phyloP scores from a whole-genome alignment of 1,284 basidiomycete species.

The Ganoderma multipileum region DNA sequence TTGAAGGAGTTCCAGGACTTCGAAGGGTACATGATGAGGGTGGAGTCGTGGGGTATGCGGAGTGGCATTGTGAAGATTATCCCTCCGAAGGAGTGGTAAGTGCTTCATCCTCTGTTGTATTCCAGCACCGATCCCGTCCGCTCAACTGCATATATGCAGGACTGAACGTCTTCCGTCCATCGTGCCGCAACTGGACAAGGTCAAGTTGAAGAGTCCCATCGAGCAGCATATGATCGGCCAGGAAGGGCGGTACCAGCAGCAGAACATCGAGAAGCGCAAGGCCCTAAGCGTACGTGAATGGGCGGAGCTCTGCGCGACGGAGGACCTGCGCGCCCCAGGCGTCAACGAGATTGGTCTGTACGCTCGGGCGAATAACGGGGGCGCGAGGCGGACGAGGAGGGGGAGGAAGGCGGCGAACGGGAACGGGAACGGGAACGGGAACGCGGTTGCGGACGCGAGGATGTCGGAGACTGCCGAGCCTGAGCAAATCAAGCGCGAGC shows the following conservation, averaged over 20 bases:
- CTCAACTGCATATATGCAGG: conserved; percentile 52
- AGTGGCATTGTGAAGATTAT: conserved; percentile 95
- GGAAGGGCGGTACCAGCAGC: conserved; percentile 87
- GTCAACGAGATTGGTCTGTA: conserved; percentile 70
- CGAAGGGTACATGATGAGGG: conserved; percentile 83
- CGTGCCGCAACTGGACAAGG: conserved; percentile 67
- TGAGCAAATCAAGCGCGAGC: conserved; percentile 43
- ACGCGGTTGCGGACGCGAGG: conserved; percentile 7
- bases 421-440: neutral
- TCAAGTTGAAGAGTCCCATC: conserved; percentile 87
- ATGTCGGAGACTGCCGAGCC: conserved; percentile 44
- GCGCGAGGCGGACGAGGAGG: conserved; percentile 34
- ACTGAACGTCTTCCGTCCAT: conserved; percentile 74
- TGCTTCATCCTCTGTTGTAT: conserved; percentile 26
- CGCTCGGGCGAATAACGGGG: conserved; percentile 46
- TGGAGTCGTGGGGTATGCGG: conserved; percentile 87
- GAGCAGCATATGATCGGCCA: conserved; percentile 91
- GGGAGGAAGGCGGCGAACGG: conserved; percentile 33
- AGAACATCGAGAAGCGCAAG: conserved; percentile 90
- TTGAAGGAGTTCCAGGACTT: conserved; percentile 91
- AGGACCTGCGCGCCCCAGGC: conserved; percentile 73
- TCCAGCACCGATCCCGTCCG: neutral
- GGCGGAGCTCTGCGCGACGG: conserved; percentile 80
- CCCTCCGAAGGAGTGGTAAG: conserved; percentile 91
- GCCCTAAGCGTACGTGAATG: conserved; percentile 86